These are phyloP conservation scores for Penicillium italicum DNA, from an alignment of 2,329 filamentous ascomycete genomes.

Conservation along the genomic window DNA sequence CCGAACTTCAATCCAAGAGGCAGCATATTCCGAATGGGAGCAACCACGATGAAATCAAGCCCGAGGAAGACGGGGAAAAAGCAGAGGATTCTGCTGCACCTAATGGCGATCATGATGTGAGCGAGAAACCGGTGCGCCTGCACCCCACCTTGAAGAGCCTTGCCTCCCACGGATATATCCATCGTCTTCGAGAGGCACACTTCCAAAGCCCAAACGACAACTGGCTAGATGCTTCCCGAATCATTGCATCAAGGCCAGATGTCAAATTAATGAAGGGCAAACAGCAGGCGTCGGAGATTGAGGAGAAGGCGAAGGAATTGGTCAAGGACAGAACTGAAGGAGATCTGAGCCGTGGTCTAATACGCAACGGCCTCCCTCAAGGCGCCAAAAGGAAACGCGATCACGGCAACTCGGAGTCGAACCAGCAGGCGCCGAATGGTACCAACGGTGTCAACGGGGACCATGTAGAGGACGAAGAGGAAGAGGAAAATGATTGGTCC, in stretches of 20 bases:
- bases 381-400: constrained; percentile 34
- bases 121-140: constrained; percentile 27
- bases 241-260: constrained; percentile 30
- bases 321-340: constrained; percentile 35
- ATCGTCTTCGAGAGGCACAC: constrained; percentile 39
- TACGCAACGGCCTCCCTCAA: constrained; percentile 32
- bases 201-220: constrained; percentile 43
- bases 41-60: constrained; percentile 23
- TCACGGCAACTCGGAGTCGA: constrained; percentile 15
- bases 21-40: constrained; percentile 24
- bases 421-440: constrained; percentile 19
- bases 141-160: constrained; percentile 40
- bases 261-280: constrained; percentile 39
- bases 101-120: constrained; percentile 25
- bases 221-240: constrained; percentile 37
- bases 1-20: constrained; percentile 31
- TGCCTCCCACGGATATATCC: constrained; percentile 42
- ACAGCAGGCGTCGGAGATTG: constrained; percentile 34
- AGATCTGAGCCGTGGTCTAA: constrained; percentile 33
- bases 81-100: constrained; percentile 41
- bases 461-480: constrained; percentile 25
- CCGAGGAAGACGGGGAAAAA: constrained; percentile 23
- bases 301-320: constrained; percentile 28
- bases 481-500: constrained; percentile 37
- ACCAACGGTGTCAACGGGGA: constrained; percentile 29